Conservation (phyloP, 192 early-diverging fungal genomes). For the Geranomyces variabilis region DNA sequence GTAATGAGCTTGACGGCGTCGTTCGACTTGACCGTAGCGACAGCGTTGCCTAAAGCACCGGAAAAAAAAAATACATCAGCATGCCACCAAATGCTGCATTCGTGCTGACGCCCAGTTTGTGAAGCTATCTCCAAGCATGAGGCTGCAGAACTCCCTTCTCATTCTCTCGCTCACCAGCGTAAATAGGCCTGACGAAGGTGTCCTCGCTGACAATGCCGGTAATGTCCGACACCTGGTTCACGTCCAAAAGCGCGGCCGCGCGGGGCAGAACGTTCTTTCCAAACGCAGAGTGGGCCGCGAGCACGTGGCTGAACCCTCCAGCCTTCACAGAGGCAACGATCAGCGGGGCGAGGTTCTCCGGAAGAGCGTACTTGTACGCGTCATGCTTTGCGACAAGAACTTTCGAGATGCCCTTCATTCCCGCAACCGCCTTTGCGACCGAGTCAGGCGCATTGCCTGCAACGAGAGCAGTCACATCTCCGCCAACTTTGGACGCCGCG, state of each 20-base stretch:
- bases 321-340: slow-evolving; percentile 72
- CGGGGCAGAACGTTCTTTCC: slow-evolving; percentile 95
- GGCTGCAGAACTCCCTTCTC: neutral
- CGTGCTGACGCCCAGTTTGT: neutral
- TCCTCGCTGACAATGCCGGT: slow-evolving; percentile 76
- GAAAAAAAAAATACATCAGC: neutral
- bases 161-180: slow-evolving; percentile 71
- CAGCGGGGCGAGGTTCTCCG: slow-evolving; percentile 81
- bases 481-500: slow-evolving; percentile 80
- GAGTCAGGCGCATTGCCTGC: slow-evolving; percentile 68
- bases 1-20: slow-evolving; percentile 89
- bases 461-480: slow-evolving; percentile 86
- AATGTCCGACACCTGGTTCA: slow-evolving; percentile 90
- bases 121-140: neutral
- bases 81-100: neutral
- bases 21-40: slow-evolving; percentile 91
- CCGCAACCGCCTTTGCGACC: slow-evolving; percentile 59
- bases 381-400: slow-evolving; percentile 85
- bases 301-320: slow-evolving; percentile 76
- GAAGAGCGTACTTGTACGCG: slow-evolving; percentile 74
- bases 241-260: slow-evolving; percentile 89
- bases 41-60: slow-evolving; percentile 75
- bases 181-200: slow-evolving; percentile 95
- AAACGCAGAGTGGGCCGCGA: slow-evolving; percentile 85
- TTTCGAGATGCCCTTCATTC: slow-evolving; percentile 72